Evolutionary conservation across 495 filamentous ascomycete genomes (phyloP).

Genomic region (Aspergillus affinis): DNA sequence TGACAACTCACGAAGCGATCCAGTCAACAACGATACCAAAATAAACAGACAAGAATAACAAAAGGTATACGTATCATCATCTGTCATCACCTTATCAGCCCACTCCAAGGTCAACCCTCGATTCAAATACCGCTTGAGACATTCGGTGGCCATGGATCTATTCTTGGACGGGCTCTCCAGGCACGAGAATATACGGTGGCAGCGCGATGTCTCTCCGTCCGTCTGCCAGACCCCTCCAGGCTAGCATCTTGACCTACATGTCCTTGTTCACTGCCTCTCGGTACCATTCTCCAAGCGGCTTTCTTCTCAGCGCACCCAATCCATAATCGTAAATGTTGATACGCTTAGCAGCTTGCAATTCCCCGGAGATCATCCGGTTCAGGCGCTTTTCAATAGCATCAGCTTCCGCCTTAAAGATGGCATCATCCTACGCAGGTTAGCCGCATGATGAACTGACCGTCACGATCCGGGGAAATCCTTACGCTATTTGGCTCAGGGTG

Average conservation of each 20-base stretch:
- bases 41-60: too few relatives aligned
- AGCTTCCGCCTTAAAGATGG: not conserved
- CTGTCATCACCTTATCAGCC: not conserved
- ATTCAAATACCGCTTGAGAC: conserved; percentile 1
- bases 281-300: conserved; percentile 5
- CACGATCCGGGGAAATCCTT: not conserved
- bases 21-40: too few relatives aligned
- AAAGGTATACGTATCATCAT: not conserved
- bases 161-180: conserved; percentile 1
- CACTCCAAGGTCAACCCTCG: not conserved
- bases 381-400: not conserved
- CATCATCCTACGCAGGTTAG: not conserved
- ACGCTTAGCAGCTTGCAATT: not conserved
- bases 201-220: not conserved
- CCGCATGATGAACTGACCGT: not conserved
- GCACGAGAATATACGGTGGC: not conserved
- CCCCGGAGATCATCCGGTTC: not conserved
- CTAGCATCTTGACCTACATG: not conserved
- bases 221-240: not conserved
- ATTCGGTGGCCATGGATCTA: conserved; percentile 2
- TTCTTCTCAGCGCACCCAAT: conserved; percentile 1
- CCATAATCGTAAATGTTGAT: conserved; percentile 5
- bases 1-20: not conserved
- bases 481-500: not conserved
- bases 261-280: not conserved